A percentile compares a stretch with the other conserved stretches of the same genome.
phyloP scores from a whole-genome alignment of 345 rosid species.

The Eucalyptus tenuipes region DNA sequence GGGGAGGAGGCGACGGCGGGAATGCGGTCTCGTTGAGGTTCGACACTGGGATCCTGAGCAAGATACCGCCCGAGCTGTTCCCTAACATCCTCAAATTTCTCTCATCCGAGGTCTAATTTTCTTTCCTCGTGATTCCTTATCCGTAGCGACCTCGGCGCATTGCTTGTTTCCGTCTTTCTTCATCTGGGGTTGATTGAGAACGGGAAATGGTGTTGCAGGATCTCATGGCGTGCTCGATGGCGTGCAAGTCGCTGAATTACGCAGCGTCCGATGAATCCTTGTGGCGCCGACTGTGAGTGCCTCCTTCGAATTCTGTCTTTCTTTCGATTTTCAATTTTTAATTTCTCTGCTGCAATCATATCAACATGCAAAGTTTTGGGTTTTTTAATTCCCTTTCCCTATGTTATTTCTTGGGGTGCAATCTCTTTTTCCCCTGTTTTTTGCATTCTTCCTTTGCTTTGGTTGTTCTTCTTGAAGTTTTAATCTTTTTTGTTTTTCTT shows the following conservation, averaged over 20 bases:
- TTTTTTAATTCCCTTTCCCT: background rate
- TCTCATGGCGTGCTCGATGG: constrained; percentile 76
- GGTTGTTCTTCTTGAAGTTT: background rate
- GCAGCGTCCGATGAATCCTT: constrained; percentile 88
- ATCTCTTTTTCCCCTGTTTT: background rate
- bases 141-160: background rate
- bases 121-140: background rate
- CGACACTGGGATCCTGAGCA: constrained; percentile 59
- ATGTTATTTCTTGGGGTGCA: background rate
- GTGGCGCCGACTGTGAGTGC: constrained; percentile 89
- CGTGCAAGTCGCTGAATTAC: constrained; percentile 55
- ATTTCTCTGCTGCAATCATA: background rate
- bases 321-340: background rate
- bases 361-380: background rate
- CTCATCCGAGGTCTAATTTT: constrained; percentile 60
- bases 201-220: constrained; percentile 26
- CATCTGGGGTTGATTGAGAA: background rate
- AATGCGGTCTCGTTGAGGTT: constrained; percentile 19
- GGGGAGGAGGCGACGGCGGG: background rate
- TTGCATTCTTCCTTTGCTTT: background rate
- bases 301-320: background rate
- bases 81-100: constrained; percentile 82
- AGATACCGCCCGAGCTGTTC: constrained; percentile 72
- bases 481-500: background rate
- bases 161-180: background rate